Conservation (phyloP, 257 asterid genomes). For the Solanum virginianum region DNA sequence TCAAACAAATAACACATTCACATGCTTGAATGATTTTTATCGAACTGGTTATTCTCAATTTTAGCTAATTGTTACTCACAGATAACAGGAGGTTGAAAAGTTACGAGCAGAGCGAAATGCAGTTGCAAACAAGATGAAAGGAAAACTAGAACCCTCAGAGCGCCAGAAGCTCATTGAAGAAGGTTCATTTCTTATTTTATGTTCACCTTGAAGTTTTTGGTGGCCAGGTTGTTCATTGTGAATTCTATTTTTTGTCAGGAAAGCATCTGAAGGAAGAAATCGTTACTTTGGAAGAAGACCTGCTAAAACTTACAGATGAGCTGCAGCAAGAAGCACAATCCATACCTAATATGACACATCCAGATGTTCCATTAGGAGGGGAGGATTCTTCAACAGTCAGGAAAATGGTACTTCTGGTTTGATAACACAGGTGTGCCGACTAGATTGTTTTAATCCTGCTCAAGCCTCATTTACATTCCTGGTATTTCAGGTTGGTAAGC, state of each 20-base stretch:
- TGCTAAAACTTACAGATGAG: slow-evolving; percentile 64
- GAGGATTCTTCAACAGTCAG: slow-evolving; percentile 69
- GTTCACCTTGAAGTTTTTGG: not conserved
- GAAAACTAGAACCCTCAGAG: slow-evolving; percentile 66
- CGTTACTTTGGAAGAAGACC: slow-evolving; percentile 71
- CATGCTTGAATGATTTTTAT: not conserved
- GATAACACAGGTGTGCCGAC: not conserved
- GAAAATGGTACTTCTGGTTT: slow-evolving; percentile 40
- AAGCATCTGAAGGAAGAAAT: slow-evolving; percentile 70
- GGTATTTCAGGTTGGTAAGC: slow-evolving; percentile 53
- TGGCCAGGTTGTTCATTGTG: not conserved
- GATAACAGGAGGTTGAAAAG: slow-evolving; percentile 97
- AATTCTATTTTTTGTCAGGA: slow-evolving; percentile 35
- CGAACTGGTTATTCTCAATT: slow-evolving; percentile 16
- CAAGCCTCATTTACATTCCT: not conserved
- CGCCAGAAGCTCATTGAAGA: slow-evolving; percentile 87
- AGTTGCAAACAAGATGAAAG: slow-evolving; percentile 96
- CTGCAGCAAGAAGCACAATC: slow-evolving; percentile 88
- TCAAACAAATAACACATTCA: not conserved
- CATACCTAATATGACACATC: slow-evolving; percentile 97
- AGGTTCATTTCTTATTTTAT: slow-evolving; percentile 31
- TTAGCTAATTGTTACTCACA: slow-evolving; percentile 65
- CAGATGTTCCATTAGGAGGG: slow-evolving; percentile 85
- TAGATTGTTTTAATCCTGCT: not conserved
- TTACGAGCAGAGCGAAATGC: slow-evolving; percentile 87